Evolutionary conservation across 2,329 filamentous ascomycete genomes (phyloP).

Genomic region (Neopestalotiopsis sp.): DNA sequence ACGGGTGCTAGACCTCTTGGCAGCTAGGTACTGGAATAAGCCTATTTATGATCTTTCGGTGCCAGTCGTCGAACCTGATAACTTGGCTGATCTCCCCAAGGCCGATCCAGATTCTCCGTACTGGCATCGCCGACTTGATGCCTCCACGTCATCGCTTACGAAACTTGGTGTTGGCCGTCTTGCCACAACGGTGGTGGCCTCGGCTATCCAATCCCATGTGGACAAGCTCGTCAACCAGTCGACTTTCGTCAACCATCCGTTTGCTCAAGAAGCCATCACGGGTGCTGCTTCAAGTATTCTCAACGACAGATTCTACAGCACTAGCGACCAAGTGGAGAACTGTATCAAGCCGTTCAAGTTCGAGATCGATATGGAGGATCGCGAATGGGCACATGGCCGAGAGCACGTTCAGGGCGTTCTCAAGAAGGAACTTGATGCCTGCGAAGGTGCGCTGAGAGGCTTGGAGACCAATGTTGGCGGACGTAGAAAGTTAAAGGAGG

Average conservation of each 20-base stretch:
- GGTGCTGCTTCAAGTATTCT: slow-evolving; percentile 90
- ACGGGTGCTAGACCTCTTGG: slow-evolving; percentile 89
- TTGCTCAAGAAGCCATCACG: slow-evolving; percentile 89
- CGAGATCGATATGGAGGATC: slow-evolving; percentile 91
- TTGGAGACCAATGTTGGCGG: slow-evolving; percentile 83
- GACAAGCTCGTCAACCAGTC: slow-evolving; percentile 80
- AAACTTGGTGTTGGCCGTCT: slow-evolving; percentile 93
- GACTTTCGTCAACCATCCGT: slow-evolving; percentile 88
- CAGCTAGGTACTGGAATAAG: slow-evolving; percentile 96
- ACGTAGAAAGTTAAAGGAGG: slow-evolving; percentile 84
- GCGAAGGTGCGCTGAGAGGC: slow-evolving; percentile 76
- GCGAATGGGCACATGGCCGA: slow-evolving; percentile 85
- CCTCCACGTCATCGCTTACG: slow-evolving; percentile 86
- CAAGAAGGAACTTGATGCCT: slow-evolving; percentile 86
- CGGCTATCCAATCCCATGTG: slow-evolving; percentile 84
- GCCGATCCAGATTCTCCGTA: slow-evolving; percentile 85
- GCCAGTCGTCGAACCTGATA: slow-evolving; percentile 71
- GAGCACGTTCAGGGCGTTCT: slow-evolving; percentile 82
- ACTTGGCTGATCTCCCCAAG: slow-evolving; percentile 79
- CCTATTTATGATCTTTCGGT: slow-evolving; percentile 83
- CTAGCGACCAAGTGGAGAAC: slow-evolving; percentile 96
- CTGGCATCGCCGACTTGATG: slow-evolving; percentile 94
- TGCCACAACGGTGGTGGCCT: slow-evolving; percentile 89
- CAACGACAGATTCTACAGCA: slow-evolving; percentile 95
- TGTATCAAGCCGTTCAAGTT: slow-evolving; percentile 99